Conservation (phyloP, 495 filamentous ascomycete species). For the Emericellopsis terricola region DNA sequence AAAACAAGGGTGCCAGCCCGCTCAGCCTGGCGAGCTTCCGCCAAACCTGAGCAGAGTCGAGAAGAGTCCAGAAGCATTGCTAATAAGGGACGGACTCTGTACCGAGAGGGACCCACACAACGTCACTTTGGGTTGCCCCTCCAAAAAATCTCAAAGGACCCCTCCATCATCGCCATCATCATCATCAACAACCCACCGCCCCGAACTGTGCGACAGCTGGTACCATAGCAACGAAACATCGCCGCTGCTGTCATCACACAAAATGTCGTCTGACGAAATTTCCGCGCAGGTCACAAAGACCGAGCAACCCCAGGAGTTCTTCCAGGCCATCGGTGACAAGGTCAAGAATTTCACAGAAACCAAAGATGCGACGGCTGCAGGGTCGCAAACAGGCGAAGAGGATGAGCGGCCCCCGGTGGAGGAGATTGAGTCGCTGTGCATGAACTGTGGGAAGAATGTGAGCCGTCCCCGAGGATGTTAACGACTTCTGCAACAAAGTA, state of each 20-base stretch:
- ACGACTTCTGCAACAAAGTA: not conserved
- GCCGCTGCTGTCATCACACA: slow-evolving; percentile 5
- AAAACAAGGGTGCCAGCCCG: slow-evolving; percentile 15
- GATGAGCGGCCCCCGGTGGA: slow-evolving; percentile 43
- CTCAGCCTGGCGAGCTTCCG: slow-evolving; percentile 33
- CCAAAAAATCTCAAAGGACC: slow-evolving; percentile 9
- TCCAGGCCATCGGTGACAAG: slow-evolving; percentile 35
- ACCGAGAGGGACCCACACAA: too few species aligned
- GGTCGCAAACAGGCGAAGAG: slow-evolving; percentile 9
- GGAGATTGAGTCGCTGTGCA: slow-evolving; percentile 29
- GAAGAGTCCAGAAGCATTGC: too few species aligned
- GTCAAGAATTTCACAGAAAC: slow-evolving; percentile 24
- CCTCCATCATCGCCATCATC: too few species aligned
- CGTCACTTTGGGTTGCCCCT: slow-evolving; percentile 9
- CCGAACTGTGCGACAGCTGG: not conserved
- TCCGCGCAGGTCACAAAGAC: not conserved
- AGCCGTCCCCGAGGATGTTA: slow-evolving; percentile 7
- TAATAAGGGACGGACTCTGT: too few species aligned
- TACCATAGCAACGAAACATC: not conserved
- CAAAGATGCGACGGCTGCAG: slow-evolving; percentile 13
- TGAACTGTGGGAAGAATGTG: slow-evolving; percentile 57
- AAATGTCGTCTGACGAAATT: slow-evolving; percentile 2
- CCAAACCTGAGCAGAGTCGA: too few species aligned
- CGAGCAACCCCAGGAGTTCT: slow-evolving; percentile 16
- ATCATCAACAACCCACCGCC: not conserved